Evolutionary conservation across 73 alveolate species (phyloP), one percentile per base, ranked within the genome.

Genomic region (Loxodes magnus): DNA sequence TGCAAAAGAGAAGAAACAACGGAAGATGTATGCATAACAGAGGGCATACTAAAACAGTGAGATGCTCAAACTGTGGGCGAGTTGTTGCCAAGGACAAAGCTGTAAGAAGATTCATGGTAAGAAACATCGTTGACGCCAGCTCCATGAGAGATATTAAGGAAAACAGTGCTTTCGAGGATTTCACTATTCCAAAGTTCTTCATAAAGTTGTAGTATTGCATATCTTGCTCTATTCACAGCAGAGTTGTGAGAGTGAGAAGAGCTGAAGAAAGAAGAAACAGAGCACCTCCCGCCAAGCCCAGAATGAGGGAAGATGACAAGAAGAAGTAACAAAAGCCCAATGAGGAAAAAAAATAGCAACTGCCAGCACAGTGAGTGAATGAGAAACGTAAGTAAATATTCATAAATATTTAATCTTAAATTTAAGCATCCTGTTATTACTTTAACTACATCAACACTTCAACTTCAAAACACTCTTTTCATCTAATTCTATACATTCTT

Each of bases 11-110:
- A 67, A 79, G 98, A 68, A 92, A 92, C 86, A 81, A 85, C 86
- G 99, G 99, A 53, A 86, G 99, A 68, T 78, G 84, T 56, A 88
- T 88, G 92, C 89, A 92, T 70, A 88, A 88, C 71, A 88, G 93
- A 64, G 97, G 98, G 48, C 97, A 92, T 88, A 71, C 90, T 36
- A 81, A 85, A 65, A 77, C 86, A 67, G 83, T 92, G 44, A 74
- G 94, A 49, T 92, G 98, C 89, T 75, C 90, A 49, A 92, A 92
- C 88, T 92, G 98, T 83, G 87, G 87, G 29, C 83, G 96, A 64
- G 72, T 85, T 64, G 88, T 73, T 44, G 84, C 97, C 70, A 84
- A 92, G 84, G 98, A 88, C 77, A 92, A 88, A 79, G 97, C 98
- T 58, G 67, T 92, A 78, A 87, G 88, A 82, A 75, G 96, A 42